Evolutionary conservation across 2,329 filamentous ascomycete genomes (phyloP), one percentile per base, ranked within the genome.

Genomic region (Amylocarpus encephaloides): DNA sequence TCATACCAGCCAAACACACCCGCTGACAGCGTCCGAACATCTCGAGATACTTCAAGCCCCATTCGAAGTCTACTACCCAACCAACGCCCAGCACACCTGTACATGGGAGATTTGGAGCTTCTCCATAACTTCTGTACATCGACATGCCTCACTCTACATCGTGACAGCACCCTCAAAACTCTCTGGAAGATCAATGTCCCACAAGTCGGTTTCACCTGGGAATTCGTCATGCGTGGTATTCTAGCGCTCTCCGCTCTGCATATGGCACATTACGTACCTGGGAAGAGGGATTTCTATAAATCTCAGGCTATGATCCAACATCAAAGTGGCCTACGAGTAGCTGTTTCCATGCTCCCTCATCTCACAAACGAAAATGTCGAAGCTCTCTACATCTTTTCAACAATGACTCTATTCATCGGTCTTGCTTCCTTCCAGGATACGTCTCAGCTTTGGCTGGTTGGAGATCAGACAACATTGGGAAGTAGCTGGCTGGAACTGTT

Each of bases 111-210:
- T 41, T 66, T 78, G 7, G 74, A 79, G 55, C 68, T 80, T 1
- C 65, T 80, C 6, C 74, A 79, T 57, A 74, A 79, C 62, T 79
- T 70, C 54, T 71, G 69, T 40, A 73, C 70, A 0, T 71, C 70
- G 9, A 79, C 76, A 0, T 70, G 69, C 46, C 64, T 68, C n/a
- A 77, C 75, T 0, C 62, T 79, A 2, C 70, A 70, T 4, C 64
- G 63, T 6, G 68, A 73, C 34, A 64, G 70, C 0, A 56, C 63
- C 6, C 54, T 76, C 2, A 70, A 71, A 36, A 66, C 68, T 32
- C 68, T 77, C 29, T 78, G 73, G 71, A 69, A 70, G 6, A 65
- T 73, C 6, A 71, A 71, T 46, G 70, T 60, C 2, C 71, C 76
- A 10, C 67, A 70, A n/a, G 59, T 75, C 19, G 76, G 70, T 2